Base-by-base conservation (phyloP, 140 eudicot genomes). In the Anethum foeniculum region DNA sequence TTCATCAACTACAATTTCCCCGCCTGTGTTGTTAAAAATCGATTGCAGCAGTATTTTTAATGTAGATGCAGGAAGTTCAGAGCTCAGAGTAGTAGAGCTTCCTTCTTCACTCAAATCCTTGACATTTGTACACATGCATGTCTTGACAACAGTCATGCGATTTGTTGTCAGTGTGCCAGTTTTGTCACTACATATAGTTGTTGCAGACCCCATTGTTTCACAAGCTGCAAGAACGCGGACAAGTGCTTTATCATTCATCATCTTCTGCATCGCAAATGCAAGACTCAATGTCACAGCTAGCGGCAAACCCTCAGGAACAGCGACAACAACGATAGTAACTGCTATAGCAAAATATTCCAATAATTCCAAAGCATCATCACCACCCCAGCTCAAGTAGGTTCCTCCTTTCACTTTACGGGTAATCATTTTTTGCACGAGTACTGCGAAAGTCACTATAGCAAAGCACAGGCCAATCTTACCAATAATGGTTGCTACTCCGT, bases 151-250 rank as follows among this genome's bases (percentile, higher is more conserved):
- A 0, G 99, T 93, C 99, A 96, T 96, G 82, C 81, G 93, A 83
- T 96, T 96, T 47, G 99, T 96, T 18, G 99, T 96, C 5, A 96
- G 86, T 0, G 99, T 96, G 36, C 99, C 99, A 2, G 98, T 96
- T 83, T 96, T 96, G 85, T 96, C 98, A 82, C 98, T 96, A 77
- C 99, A 96, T 36, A 93, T 96, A 21, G 92, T 93, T 11, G 99
- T 96, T 38, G 99, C 95, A 18, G 99, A 96, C 32, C 99, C 99
- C 99, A 96, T 96, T 9, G 99, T 96, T 86, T 96, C 99, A 81
- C 99, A 96, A 32, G 99, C 99, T 1, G 99, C 99, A n/a, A 95
- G 88, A 82, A 92, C 88, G 1, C 99, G 91, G 14, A 95, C 99
- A 34, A 95, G 91, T 15, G 99, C 99, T 80, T 95, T 95, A 67